A percentile compares a stretch with the other conserved stretches of the same genome.
phyloP scores from a whole-genome alignment of 345 rosid species.

The Eucalyptus sp. region DNA sequence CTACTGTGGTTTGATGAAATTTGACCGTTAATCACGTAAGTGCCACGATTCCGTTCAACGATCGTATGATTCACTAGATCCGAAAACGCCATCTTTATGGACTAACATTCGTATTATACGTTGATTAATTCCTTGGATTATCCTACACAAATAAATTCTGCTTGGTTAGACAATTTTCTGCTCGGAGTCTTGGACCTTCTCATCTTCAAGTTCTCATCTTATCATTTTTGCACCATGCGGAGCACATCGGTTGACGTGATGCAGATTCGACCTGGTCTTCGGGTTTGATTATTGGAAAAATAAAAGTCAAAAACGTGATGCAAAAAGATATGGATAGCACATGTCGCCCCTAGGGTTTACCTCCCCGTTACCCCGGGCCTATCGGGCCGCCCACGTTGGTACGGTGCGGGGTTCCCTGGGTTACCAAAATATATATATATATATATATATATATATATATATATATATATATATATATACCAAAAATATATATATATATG shows the following conservation, averaged over 20 bases:
- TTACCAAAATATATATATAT: too few relatives aligned
- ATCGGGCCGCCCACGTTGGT: too few relatives aligned
- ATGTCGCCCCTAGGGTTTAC: too few relatives aligned
- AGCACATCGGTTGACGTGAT: not conserved
- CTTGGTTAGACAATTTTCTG: not conserved
- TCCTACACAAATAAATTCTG: not conserved
- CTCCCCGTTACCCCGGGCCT: too few relatives aligned
- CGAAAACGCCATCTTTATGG: not conserved
- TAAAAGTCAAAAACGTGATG: not conserved
- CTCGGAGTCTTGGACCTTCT: not conserved
- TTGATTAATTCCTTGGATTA: not conserved
- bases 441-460: not conserved
- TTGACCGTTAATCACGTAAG: not conserved
- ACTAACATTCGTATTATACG: not conserved
- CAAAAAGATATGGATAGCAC: not conserved
- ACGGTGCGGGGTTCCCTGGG: too few relatives aligned
- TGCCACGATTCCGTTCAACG: not conserved
- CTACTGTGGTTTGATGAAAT: not conserved
- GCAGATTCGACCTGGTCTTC: not conserved
- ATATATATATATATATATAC: too few relatives aligned
- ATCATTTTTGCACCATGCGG: not conserved
- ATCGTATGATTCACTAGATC: not conserved
- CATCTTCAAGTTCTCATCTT: not conserved
- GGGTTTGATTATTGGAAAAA: not conserved
- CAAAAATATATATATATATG: not conserved